Evolutionary conservation across 2,329 filamentous ascomycete species (phyloP).

Genomic region (Furcasterigmium sp.): DNA sequence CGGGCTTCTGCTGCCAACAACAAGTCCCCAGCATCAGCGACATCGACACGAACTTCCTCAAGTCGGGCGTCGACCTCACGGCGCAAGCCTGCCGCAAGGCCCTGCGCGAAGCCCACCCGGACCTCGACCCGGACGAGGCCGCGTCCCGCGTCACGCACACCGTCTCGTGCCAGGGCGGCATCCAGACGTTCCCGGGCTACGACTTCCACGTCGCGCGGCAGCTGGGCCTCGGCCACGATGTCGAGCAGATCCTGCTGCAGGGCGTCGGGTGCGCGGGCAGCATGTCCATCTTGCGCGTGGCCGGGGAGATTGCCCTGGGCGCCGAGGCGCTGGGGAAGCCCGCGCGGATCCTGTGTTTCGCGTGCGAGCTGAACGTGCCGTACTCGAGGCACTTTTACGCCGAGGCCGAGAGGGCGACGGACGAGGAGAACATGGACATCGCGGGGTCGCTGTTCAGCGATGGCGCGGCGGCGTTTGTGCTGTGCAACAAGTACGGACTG

Average conservation of each 20-base stretch:
- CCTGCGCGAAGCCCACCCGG: constrained; percentile 19
- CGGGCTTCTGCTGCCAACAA: constrained; percentile 3
- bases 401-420: constrained; percentile 12
- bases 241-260: constrained; percentile 25
- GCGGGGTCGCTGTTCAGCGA: constrained; percentile 17
- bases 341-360: constrained; percentile 16
- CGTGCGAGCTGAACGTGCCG: constrained; percentile 17
- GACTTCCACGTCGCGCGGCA: constrained; percentile 27
- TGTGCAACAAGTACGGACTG: constrained; percentile 14
- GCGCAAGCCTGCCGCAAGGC: constrained; percentile 24
- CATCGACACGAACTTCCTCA: constrained; percentile 20
- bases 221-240: constrained; percentile 20
- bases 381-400: constrained; percentile 11
- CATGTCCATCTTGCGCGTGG: constrained; percentile 20
- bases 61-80: constrained; percentile 22
- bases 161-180: constrained; percentile 30
- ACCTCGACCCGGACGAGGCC: not conserved
- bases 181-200: constrained; percentile 28
- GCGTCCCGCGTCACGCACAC: constrained; percentile 26
- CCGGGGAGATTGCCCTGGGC: constrained; percentile 13
- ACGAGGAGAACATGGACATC: constrained; percentile 14
- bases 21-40: constrained; percentile 15
- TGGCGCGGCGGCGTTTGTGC: constrained; percentile 15
- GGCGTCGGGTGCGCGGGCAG: constrained; percentile 33
- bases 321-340: constrained; percentile 11